A percentile compares a stretch with the other conserved stretches of the same genome.
phyloP scores from a whole-genome alignment of 345 rosid genomes.

The Pugionium cornutum region DNA sequence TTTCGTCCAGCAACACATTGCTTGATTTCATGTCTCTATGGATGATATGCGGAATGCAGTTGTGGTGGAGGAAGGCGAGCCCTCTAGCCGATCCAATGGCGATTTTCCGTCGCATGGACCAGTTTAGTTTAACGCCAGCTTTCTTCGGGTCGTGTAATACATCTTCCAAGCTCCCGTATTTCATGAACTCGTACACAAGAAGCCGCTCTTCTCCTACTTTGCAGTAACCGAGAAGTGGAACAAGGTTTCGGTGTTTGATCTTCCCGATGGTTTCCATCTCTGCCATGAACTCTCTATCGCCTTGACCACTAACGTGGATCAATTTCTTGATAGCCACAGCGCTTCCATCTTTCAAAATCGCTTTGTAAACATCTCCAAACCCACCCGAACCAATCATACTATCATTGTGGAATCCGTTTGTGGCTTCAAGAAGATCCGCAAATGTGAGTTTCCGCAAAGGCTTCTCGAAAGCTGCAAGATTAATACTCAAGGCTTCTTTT shows the following conservation, averaged over 20 bases:
- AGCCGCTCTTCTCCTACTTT: conserved; percentile 91
- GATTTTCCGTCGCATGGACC: conserved; percentile 79
- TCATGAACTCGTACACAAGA: conserved; percentile 94
- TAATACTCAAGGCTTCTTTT: conserved; percentile 82
- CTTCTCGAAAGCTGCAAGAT: conserved; percentile 82
- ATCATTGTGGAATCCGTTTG: conserved; percentile 80
- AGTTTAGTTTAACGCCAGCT: conserved; percentile 68
- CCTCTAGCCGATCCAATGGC: conserved; percentile 95
- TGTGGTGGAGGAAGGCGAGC: conserved; percentile 85
- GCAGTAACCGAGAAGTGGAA: conserved; percentile 90
- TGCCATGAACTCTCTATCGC: conserved; percentile 89
- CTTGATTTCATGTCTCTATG: conserved; percentile 99
- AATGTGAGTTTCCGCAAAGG: conserved; percentile 81
- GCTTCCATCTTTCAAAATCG: conserved; percentile 80
- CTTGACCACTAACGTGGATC: conserved; percentile 92
- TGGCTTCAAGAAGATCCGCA: conserved; percentile 91
- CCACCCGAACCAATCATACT: conserved; percentile 94
- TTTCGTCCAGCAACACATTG: conserved; percentile 83
- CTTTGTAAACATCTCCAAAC: conserved; percentile 95
- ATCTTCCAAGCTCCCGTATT: conserved; percentile 89
- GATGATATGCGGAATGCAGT: conserved; percentile 83
- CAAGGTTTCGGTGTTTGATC: conserved; percentile 92
- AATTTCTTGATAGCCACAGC: conserved; percentile 93
- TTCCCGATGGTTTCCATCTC: conserved; percentile 99
- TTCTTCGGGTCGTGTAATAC: conserved; percentile 74